Evolutionary conservation across 805 yeast genomes (phyloP).

Genomic region (Schwanniomyces vanrijiae): DNA sequence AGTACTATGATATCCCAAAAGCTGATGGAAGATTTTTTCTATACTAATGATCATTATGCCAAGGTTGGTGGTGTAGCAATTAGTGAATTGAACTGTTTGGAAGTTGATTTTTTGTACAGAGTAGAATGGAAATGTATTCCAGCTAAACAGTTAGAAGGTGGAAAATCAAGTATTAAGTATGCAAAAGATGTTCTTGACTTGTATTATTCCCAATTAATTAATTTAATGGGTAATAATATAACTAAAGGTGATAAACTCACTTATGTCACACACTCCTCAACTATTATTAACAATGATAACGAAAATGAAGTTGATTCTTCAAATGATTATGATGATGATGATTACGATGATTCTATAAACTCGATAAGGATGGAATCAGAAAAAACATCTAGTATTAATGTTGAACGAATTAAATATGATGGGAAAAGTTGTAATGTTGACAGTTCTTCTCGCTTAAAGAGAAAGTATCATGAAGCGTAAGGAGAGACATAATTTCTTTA

Average conservation of each 20-base stretch:
- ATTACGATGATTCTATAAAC: constrained; percentile 8
- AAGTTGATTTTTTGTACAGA: constrained; percentile 78
- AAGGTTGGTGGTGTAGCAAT: constrained; percentile 92
- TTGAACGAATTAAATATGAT: constrained; percentile 5
- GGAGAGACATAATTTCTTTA: constrained; percentile 13
- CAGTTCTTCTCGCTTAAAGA: constrained; percentile 21
- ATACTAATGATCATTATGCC: constrained; percentile 91
- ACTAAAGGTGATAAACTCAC: constrained; percentile 11
- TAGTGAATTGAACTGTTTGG: constrained; percentile 80
- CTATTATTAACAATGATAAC: constrained; percentile 5
- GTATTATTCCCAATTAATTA: constrained; percentile 40
- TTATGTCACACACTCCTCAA: constrained; percentile 8
- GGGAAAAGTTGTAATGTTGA: constrained; percentile 21
- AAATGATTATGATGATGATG: constrained; percentile 13
- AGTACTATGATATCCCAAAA: constrained; percentile 91
- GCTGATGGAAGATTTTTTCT: constrained; percentile 89
- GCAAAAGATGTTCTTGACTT: constrained; percentile 39
- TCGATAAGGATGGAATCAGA: not conserved
- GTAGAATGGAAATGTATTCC: constrained; percentile 67
- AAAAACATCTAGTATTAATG: not conserved
- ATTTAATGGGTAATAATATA: constrained; percentile 38
- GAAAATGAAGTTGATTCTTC: constrained; percentile 6
- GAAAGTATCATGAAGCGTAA: constrained; percentile 19
- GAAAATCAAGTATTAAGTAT: constrained; percentile 23
- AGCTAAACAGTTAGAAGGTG: constrained; percentile 26